phyloP scores from a whole-genome alignment of 192 early-diverging fungal species.

The Linnemannia schmuckeri region DNA sequence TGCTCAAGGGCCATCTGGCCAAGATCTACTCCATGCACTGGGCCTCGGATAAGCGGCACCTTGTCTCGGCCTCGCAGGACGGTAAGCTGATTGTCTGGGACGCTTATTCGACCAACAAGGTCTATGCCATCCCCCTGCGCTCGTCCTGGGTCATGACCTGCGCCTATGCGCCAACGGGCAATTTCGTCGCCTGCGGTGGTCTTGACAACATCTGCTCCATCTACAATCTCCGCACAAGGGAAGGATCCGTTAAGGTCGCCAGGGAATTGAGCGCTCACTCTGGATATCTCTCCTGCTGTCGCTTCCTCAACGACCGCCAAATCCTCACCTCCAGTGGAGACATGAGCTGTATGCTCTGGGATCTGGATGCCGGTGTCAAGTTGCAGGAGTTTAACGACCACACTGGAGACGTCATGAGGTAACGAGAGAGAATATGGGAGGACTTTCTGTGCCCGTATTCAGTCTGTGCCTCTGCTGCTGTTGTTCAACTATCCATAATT shows the following conservation, averaged over 20 bases:
- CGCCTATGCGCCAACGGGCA: conserved; percentile 97
- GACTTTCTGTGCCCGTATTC: neutral
- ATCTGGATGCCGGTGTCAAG: conserved; percentile 99
- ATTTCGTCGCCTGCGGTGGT: conserved; percentile 99
- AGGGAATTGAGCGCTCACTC: conserved; percentile 96
- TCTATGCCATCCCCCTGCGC: conserved; percentile 97
- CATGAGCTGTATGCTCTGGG: conserved; percentile 99
- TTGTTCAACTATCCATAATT: neutral
- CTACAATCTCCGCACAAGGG: conserved; percentile 96
- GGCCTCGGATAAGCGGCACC: conserved; percentile 96
- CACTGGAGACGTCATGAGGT: conserved; percentile 98
- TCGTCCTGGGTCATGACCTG: conserved; percentile 99
- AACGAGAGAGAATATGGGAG: neutral
- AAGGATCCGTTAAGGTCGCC: conserved; percentile 94
- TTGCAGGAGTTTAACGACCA: conserved; percentile 98
- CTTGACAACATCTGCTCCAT: conserved; percentile 99
- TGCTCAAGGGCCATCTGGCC: conserved; percentile 97
- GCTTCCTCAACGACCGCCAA: conserved; percentile 97
- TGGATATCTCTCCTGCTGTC: conserved; percentile 97
- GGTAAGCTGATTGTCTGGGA: conserved; percentile 99
- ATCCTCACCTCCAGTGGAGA: conserved; percentile 97
- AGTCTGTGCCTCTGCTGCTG: neutral
- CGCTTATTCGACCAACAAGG: conserved; percentile 98
- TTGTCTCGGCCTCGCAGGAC: conserved; percentile 99
- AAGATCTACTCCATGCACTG: conserved; percentile 99